Percentiles rank a stretch among this genome's conserved stretches.
These are phyloP conservation scores for Gillenia trifoliata DNA, from an alignment of 306 rosid species.

Conservation along the genomic window DNA sequence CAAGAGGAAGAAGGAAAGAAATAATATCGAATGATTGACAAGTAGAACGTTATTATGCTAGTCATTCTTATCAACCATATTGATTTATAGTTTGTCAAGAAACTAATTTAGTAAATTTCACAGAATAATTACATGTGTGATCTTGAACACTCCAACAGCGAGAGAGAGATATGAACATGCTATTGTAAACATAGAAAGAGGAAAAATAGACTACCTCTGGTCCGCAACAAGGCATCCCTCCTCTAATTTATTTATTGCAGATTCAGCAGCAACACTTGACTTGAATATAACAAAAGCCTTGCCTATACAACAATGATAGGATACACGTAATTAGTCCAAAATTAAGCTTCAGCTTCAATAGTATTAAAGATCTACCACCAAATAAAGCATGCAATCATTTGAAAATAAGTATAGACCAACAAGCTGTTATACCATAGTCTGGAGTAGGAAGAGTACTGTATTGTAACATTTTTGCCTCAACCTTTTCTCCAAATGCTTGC, in stretches of 20 bases:
- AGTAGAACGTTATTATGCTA: not conserved
- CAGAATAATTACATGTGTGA: not conserved
- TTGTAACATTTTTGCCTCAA: conserved; percentile 47
- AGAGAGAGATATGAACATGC: not conserved
- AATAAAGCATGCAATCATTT: not conserved
- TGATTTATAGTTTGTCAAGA: not conserved
- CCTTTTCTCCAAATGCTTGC: conserved; percentile 38
- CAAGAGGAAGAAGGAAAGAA: not conserved
- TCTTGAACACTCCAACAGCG: not conserved
- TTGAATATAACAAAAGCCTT: conserved; percentile 61
- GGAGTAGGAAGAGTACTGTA: conserved; percentile 20
- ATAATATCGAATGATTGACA: not conserved
- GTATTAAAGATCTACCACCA: not conserved
- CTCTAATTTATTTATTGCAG: conserved; percentile 31
- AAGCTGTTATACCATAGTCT: conserved; percentile 35
- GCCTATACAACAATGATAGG: conserved; percentile 35
- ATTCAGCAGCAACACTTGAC: conserved; percentile 40
- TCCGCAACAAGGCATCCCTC: conserved; percentile 46
- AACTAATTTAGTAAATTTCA: not conserved
- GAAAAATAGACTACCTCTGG: conserved; percentile 39
- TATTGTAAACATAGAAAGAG: not conserved
- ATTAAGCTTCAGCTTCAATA: not conserved
- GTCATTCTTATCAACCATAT: not conserved
- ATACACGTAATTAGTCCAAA: conserved; percentile 4
- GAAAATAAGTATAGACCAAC: not conserved